These are phyloP conservation scores for Oryza officinalis DNA, from an alignment of 176 grass and related monocot genomes.

Conservation along the genomic window DNA sequence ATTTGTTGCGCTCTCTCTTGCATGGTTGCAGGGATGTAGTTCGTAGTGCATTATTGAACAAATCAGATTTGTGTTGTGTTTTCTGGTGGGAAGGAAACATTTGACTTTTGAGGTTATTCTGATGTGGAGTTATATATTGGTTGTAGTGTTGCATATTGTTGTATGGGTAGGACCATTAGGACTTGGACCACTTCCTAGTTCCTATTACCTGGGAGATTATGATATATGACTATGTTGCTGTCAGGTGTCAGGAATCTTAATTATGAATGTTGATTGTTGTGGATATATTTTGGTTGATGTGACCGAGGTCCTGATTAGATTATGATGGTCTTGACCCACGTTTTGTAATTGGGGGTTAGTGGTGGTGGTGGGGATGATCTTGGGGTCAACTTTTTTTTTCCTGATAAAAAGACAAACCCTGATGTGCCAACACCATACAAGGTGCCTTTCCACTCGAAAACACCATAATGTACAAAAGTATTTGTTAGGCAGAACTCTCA, in stretches of 20 bases:
- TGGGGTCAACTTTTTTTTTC: background rate
- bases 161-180: background rate
- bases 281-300: background rate
- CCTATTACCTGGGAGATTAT: conserved; percentile 8
- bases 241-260: background rate
- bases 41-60: background rate
- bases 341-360: background rate
- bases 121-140: background rate
- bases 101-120: background rate
- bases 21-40: background rate
- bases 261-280: background rate
- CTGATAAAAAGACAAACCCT: background rate
- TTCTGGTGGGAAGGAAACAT: background rate
- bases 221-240: background rate
- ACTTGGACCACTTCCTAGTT: background rate
- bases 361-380: background rate
- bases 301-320: background rate
- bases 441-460: background rate
- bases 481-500: background rate
- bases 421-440: background rate
- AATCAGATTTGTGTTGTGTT: background rate
- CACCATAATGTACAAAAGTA: background rate
- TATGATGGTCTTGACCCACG: background rate
- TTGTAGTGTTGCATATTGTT: background rate
- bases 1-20: background rate